Evolutionary conservation across 345 rosid genomes (phyloP).

Genomic region (Arabis hirsuta): DNA sequence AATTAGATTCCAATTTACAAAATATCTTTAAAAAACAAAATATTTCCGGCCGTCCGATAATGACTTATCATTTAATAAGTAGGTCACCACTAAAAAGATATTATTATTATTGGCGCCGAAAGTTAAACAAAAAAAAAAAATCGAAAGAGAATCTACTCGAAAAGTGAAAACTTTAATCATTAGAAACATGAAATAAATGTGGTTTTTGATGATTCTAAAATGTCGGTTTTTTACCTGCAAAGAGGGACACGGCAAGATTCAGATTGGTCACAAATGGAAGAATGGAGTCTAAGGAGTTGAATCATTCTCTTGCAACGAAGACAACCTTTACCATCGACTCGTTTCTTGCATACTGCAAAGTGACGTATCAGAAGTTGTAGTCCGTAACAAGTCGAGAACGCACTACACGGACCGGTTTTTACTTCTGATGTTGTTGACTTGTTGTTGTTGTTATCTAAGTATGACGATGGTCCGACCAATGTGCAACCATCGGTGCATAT

Average conservation of each 20-base stretch:
- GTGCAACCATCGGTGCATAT: slow-evolving; percentile 92
- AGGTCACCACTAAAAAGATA: slow-evolving; percentile 34
- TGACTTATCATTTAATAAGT: slow-evolving; percentile 35
- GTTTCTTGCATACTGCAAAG: slow-evolving; percentile 64
- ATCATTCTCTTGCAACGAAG: slow-evolving; percentile 80
- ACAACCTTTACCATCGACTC: slow-evolving; percentile 69
- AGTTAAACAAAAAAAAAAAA: background rate
- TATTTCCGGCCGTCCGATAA: slow-evolving; percentile 31
- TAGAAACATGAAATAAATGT: background rate
- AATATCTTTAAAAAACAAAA: background rate
- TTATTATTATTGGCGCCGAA: slow-evolving; percentile 31
- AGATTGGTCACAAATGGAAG: slow-evolving; percentile 67
- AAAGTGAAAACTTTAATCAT: slow-evolving; percentile 15
- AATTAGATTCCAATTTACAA: slow-evolving; percentile 10
- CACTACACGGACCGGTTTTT: slow-evolving; percentile 53
- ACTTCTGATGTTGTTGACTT: slow-evolving; percentile 40
- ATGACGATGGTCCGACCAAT: slow-evolving; percentile 59
- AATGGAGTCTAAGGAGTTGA: slow-evolving; percentile 88
- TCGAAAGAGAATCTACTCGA: background rate
- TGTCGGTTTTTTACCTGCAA: slow-evolving; percentile 66
- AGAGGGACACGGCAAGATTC: slow-evolving; percentile 85
- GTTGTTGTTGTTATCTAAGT: slow-evolving; percentile 23
- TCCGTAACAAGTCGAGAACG: slow-evolving; percentile 72
- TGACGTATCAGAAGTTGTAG: slow-evolving; percentile 74
- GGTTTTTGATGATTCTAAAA: background rate